A percentile compares a stretch with the other conserved stretches of the same genome.
Conservation (phyloP, 495 filamentous ascomycete species). For the Amorphotheca resinae region DNA sequence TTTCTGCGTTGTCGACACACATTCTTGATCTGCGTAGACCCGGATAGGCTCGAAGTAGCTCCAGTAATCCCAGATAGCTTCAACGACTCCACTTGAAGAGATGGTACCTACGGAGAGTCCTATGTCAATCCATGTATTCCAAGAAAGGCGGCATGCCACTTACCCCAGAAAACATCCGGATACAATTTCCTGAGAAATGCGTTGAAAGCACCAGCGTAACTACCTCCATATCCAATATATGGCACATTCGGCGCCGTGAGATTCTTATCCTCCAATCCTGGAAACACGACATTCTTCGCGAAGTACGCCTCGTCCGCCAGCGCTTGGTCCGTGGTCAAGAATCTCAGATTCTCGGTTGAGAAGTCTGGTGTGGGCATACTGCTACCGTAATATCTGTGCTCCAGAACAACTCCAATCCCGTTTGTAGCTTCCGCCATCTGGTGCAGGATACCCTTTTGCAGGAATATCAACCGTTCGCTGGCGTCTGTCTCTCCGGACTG, state of each 20-base stretch:
- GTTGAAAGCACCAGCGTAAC: slow-evolving; percentile 60
- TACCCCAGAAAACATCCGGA: slow-evolving; percentile 54
- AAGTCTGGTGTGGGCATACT: slow-evolving; percentile 47
- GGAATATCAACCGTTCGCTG: slow-evolving; percentile 41
- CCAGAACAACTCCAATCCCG: slow-evolving; percentile 62
- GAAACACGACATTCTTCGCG: slow-evolving; percentile 50
- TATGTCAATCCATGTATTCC: too few species aligned
- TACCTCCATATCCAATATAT: slow-evolving; percentile 62
- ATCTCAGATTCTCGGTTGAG: slow-evolving; percentile 52
- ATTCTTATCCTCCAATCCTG: slow-evolving; percentile 47
- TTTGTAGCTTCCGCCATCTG: slow-evolving; percentile 48
- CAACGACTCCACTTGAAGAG: slow-evolving; percentile 56
- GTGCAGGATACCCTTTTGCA: slow-evolving; percentile 57
- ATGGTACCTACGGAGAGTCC: slow-evolving; percentile 47
- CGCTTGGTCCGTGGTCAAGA: slow-evolving; percentile 64
- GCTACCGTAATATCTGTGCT: slow-evolving; percentile 62
- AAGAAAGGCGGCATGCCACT: not conserved
- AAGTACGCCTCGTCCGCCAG: slow-evolving; percentile 63
- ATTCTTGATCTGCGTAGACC: slow-evolving; percentile 34
- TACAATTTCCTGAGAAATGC: slow-evolving; percentile 59
- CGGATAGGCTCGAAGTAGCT: slow-evolving; percentile 55
- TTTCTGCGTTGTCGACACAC: slow-evolving; percentile 42
- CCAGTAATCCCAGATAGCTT: slow-evolving; percentile 63
- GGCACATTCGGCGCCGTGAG: slow-evolving; percentile 44
- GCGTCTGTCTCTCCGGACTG: slow-evolving; percentile 51